Percentiles rank a stretch among this genome's conserved stretches.
These are phyloP conservation scores for Lachancea sp. DNA, from an alignment of 805 yeast genomes.

Conservation along the genomic window DNA sequence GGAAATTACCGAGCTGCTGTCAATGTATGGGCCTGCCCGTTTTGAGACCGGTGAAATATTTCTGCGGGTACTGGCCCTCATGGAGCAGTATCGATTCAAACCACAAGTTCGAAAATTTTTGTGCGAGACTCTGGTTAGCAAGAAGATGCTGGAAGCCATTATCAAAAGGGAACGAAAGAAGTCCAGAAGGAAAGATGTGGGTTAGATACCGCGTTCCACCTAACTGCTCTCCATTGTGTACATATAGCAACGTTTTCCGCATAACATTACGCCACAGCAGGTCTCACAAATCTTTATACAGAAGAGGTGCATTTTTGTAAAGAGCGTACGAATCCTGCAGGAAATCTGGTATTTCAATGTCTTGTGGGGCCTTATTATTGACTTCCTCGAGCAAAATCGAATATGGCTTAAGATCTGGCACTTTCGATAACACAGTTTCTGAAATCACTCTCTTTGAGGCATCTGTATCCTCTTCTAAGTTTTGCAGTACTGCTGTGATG, in stretches of 20 bases:
- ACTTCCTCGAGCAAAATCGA: slow-evolving; percentile 12
- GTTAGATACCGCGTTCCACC: not conserved
- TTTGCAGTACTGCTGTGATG: slow-evolving; percentile 18
- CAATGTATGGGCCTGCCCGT: slow-evolving; percentile 41
- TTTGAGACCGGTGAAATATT: slow-evolving; percentile 53
- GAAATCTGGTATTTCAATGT: slow-evolving; percentile 22
- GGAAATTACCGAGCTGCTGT: slow-evolving; percentile 49
- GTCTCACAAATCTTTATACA: slow-evolving; percentile 22
- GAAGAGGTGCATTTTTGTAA: slow-evolving; percentile 24
- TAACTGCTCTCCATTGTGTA: not conserved
- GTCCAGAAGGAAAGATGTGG: slow-evolving; percentile 7
- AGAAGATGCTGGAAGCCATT: slow-evolving; percentile 45
- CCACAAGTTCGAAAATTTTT: slow-evolving; percentile 58
- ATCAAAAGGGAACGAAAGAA: slow-evolving; percentile 36
- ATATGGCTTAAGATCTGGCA: slow-evolving; percentile 27
- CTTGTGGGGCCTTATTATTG: slow-evolving; percentile 4
- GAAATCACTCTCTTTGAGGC: slow-evolving; percentile 12
- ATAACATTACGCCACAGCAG: not conserved
- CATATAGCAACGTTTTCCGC: slow-evolving; percentile 4
- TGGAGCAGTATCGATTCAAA: slow-evolving; percentile 54
- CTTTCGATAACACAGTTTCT: slow-evolving; percentile 12
- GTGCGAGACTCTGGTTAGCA: slow-evolving; percentile 55
- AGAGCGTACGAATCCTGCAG: slow-evolving; percentile 23
- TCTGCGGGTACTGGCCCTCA: slow-evolving; percentile 42
- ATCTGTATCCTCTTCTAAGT: slow-evolving; percentile 11